Evolutionary conservation across 768 basidiomycete species (phyloP).

Genomic region (Amanita rimosa): DNA sequence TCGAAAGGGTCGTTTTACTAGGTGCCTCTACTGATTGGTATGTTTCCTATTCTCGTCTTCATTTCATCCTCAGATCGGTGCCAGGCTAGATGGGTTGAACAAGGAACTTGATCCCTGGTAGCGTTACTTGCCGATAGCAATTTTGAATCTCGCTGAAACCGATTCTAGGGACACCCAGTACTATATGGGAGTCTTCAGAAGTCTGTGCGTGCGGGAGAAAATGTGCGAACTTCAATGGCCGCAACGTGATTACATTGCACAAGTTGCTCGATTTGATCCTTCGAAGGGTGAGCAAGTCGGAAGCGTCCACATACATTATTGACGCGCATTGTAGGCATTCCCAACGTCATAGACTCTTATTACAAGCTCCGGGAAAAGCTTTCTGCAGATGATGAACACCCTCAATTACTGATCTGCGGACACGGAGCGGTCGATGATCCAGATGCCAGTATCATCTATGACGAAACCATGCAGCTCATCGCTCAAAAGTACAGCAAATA

Average conservation of each 20-base stretch:
- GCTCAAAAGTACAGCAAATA: slow-evolving; percentile 39
- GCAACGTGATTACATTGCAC: slow-evolving; percentile 73
- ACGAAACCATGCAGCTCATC: slow-evolving; percentile 58
- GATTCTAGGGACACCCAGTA: slow-evolving; percentile 56
- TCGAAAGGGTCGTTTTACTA: slow-evolving; percentile 57
- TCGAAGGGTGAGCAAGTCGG: slow-evolving; percentile 29
- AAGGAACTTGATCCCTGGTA: slow-evolving; percentile 67
- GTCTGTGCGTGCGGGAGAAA: slow-evolving; percentile 65
- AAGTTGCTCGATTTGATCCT: slow-evolving; percentile 93
- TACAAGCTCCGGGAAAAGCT: slow-evolving; percentile 68
- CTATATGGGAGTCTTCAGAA: slow-evolving; percentile 86
- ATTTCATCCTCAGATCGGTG: not conserved
- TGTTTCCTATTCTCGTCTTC: slow-evolving; percentile 12
- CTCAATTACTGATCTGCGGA: slow-evolving; percentile 76
- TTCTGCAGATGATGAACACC: slow-evolving; percentile 40
- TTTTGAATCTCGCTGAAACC: not conserved
- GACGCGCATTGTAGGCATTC: slow-evolving; percentile 46
- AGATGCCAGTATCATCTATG: slow-evolving; percentile 88
- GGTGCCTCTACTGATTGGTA: slow-evolving; percentile 84
- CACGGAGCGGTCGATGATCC: slow-evolving; percentile 94
- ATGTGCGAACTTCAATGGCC: slow-evolving; percentile 77
- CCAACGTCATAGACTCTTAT: slow-evolving; percentile 81
- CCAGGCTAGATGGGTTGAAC: slow-evolving; percentile 87
- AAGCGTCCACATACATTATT: too few relatives aligned
- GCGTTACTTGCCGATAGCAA: slow-evolving; percentile 4